Evolutionary conservation across 2,329 filamentous ascomycete species (phyloP), one percentile per base, ranked within the genome.

Genomic region (Akanthomyces uredinophilus): DNA sequence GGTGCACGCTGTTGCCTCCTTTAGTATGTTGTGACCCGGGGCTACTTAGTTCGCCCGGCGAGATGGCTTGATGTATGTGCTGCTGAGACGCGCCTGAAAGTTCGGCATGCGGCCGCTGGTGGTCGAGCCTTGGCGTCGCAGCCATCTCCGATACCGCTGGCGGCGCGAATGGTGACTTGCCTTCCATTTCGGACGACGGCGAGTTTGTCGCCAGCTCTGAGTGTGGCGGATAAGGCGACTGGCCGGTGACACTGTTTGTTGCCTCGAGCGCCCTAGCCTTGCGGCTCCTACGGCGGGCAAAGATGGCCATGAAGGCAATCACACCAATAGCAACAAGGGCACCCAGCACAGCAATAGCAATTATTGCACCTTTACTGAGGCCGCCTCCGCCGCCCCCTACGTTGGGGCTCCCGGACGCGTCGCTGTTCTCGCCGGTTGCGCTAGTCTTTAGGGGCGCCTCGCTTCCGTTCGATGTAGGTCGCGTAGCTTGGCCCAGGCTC

Each of bases 271-370:
- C 49, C 11, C n/a, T 50, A 14, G 47, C 29, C 20, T 63, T 63
- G 53, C 54, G 47, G 27, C 60, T 59, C 13, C 55, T 32, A 10
- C 62, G 62, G 14, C 62, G 62, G 7, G 60, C 32, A 18, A 50
- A 51, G 13, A 60, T n/a, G 14, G 44, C 46, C 5, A 61, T 29
- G 10, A 52, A 53, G 8, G 46, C 43, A 14, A 63, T 18, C 5
- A 52, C 10, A 20, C 39, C 62, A 20, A 63, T 47, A 13, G 20
- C 24, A 8, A 61, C 57, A 4, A 63, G 35, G 8, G 50, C 51
- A 18, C 32, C 62, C 3, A 63, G 51, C 8, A 63, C 57, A 3
- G 50, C 46, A 57, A 56, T 56, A 5, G 56, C 57, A 41, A 63
- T 63, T 16, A 63, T 57, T 16, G 57, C 57, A 16, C 50, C 54